A percentile compares a stretch with the other conserved stretches of the same genome.
phyloP scores from a whole-genome alignment of 1,139 yeast genomes.

The Yamadazyma atlantica region DNA sequence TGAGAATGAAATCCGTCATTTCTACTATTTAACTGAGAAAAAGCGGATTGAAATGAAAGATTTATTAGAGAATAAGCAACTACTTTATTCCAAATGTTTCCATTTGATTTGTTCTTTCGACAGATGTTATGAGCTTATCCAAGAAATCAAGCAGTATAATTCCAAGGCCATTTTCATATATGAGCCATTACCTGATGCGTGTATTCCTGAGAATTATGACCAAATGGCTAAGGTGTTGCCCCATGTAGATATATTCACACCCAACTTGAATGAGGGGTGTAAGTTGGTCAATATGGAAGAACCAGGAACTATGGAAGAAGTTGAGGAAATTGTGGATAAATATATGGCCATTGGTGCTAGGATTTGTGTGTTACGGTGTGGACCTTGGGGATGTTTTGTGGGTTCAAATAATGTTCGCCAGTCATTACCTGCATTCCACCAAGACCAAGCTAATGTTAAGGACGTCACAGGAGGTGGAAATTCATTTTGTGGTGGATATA shows the following conservation, averaged over 20 bases:
- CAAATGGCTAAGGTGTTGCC: constrained; percentile 42
- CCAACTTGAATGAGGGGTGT: constrained; percentile 77
- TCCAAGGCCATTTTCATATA: constrained; percentile 53
- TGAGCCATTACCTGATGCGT: constrained; percentile 86
- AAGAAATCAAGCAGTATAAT: constrained; percentile 25
- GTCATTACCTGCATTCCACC: constrained; percentile 77
- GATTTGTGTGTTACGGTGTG: constrained; percentile 60
- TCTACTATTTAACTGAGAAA: constrained; percentile 54
- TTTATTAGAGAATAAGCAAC: constrained; percentile 36
- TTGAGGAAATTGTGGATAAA: constrained; percentile 38
- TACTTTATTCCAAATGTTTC: constrained; percentile 46
- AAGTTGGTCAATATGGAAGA: constrained; percentile 25
- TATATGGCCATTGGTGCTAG: constrained; percentile 44
- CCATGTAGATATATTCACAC: constrained; percentile 64
- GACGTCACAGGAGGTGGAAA: constrained; percentile 98
- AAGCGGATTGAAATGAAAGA: constrained; percentile 64
- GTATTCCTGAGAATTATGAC: constrained; percentile 49
- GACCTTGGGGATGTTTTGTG: constrained; percentile 59
- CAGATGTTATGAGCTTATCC: constrained; percentile 51
- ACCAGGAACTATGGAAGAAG: constrained; percentile 15
- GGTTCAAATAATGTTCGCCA: constrained; percentile 14
- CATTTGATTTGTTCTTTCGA: constrained; percentile 78
- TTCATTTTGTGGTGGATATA: constrained; percentile 79
- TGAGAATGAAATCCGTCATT: constrained; percentile 55
- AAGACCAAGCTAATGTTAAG: constrained; percentile 47